Conservation (phyloP, 208 protist species). For the Borovskyia barvae region DNA sequence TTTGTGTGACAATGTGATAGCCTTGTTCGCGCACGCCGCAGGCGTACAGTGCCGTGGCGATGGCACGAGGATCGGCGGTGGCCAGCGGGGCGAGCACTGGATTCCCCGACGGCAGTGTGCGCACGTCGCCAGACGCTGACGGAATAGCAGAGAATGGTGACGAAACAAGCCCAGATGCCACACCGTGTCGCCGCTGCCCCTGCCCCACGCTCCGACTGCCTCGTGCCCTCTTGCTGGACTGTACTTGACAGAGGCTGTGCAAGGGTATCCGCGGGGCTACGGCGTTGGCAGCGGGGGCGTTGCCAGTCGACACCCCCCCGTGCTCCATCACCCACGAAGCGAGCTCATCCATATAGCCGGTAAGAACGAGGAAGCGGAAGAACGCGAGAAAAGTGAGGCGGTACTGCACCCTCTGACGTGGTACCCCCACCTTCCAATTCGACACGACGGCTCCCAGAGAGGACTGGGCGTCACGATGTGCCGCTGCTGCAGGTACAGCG, state of each 20-base stretch:
- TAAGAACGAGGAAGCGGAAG: slow-evolving; percentile 18
- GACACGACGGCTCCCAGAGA: too few species aligned
- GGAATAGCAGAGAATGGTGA: background rate
- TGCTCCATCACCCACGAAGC: background rate
- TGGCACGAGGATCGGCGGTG: slow-evolving; percentile 40
- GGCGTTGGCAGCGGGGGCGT: too few species aligned
- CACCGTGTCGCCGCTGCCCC: background rate
- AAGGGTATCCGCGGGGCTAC: too few species aligned
- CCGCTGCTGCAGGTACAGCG: background rate
- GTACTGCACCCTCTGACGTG: slow-evolving; percentile 14
- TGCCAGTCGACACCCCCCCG: too few species aligned
- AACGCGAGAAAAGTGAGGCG: slow-evolving; percentile 24
- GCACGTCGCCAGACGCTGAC: background rate
- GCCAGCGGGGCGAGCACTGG: slow-evolving; percentile 20
- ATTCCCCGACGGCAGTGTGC: background rate
- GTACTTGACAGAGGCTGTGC: too few species aligned
- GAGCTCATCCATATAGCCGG: slow-evolving; percentile 22
- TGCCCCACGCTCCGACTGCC: background rate
- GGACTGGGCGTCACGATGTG: too few species aligned
- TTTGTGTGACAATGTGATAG: slow-evolving; percentile 46
- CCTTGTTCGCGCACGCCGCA: slow-evolving; percentile 42
- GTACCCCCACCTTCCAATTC: too few species aligned
- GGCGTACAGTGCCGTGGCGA: slow-evolving; percentile 46
- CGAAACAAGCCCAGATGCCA: background rate
- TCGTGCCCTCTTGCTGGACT: too few species aligned